phyloP scores from a whole-genome alignment of 495 filamentous ascomycete species.

The Lophiostoma macrostomum region DNA sequence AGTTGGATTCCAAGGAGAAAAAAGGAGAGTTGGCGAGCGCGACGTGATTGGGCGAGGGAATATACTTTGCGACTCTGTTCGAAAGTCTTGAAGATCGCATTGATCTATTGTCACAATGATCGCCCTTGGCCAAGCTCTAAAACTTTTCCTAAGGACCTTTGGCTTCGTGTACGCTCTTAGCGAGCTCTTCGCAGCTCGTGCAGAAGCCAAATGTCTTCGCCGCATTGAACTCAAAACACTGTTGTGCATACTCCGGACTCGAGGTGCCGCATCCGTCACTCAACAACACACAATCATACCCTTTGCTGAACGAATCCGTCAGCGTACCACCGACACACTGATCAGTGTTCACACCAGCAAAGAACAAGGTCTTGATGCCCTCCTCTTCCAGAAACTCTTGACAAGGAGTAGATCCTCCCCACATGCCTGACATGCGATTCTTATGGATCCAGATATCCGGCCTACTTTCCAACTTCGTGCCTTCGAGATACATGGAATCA shows the following conservation, averaged over 20 bases:
- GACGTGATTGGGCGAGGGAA: no score
- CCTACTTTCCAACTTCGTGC: conserved; percentile 28
- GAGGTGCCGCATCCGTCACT: conserved; percentile 54
- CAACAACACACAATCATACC: conserved; percentile 55
- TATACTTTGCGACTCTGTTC: no score
- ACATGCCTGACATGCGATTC: conserved; percentile 57
- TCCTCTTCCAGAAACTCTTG: conserved; percentile 41
- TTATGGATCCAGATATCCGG: conserved; percentile 55
- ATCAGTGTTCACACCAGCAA: conserved; percentile 59
- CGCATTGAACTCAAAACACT: conserved; percentile 47
- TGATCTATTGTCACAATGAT: no score
- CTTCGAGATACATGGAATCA: conserved; percentile 40
- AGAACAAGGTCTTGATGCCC: conserved; percentile 51
- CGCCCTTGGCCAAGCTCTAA: no score
- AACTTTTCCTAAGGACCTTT: no score
- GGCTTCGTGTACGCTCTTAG: conserved; percentile 31
- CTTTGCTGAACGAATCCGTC: conserved; percentile 52
- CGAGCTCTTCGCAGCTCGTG: conserved; percentile 41
- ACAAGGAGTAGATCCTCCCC: conserved; percentile 40
- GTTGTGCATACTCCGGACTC: conserved; percentile 43
- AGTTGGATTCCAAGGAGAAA: no score
- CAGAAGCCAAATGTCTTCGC: conserved; percentile 46
- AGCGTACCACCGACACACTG: conserved; percentile 58
- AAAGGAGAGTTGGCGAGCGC: no score
- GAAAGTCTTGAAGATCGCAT: no score